Evolutionary conservation across 2,329 filamentous ascomycete genomes (phyloP).

Genomic region (Sporothrix dimorphospora): DNA sequence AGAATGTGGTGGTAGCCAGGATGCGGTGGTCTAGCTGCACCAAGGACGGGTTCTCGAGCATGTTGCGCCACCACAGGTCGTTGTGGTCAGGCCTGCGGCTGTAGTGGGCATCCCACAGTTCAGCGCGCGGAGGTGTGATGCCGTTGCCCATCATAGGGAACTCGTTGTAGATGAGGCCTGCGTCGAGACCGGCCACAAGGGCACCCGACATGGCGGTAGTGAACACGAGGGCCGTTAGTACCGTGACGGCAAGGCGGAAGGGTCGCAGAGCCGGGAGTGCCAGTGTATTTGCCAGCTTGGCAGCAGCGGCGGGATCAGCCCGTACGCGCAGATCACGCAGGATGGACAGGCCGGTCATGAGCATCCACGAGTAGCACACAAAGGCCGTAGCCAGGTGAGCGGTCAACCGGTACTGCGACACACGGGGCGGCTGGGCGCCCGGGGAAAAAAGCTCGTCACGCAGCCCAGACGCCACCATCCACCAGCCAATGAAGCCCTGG

Average conservation of each 20-base stretch:
- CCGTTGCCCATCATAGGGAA: constrained; percentile 94
- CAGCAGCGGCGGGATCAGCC: constrained; percentile 64
- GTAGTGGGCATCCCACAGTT: constrained; percentile 87
- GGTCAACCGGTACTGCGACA: constrained; percentile 91
- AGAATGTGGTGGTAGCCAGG: constrained; percentile 86
- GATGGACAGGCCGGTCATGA: constrained; percentile 83
- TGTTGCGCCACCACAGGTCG: constrained; percentile 95
- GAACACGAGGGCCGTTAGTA: constrained; percentile 77
- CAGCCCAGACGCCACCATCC: constrained; percentile 98
- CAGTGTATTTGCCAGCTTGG: constrained; percentile 64
- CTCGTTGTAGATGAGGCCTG: constrained; percentile 97
- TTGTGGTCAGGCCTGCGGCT: constrained; percentile 73
- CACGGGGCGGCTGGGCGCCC: constrained; percentile 86
- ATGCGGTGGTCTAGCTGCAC: constrained; percentile 96
- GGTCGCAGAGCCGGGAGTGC: constrained; percentile 67
- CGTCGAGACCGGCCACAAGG: constrained; percentile 91
- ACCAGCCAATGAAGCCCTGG: constrained; percentile 96
- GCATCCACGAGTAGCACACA: constrained; percentile 90
- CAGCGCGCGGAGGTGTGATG: constrained; percentile 75
- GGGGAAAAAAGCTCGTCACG: constrained; percentile 94
- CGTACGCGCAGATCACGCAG: constrained; percentile 76
- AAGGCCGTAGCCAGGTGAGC: constrained; percentile 91
- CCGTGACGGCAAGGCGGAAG: constrained; percentile 74
- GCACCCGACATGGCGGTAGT: constrained; percentile 90
- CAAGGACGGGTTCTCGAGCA: constrained; percentile 93